Evolutionary conservation across 2,329 filamentous ascomycete species (phyloP), one percentile per base, ranked within the genome.

Genomic region (Triangularia verruculosa): DNA sequence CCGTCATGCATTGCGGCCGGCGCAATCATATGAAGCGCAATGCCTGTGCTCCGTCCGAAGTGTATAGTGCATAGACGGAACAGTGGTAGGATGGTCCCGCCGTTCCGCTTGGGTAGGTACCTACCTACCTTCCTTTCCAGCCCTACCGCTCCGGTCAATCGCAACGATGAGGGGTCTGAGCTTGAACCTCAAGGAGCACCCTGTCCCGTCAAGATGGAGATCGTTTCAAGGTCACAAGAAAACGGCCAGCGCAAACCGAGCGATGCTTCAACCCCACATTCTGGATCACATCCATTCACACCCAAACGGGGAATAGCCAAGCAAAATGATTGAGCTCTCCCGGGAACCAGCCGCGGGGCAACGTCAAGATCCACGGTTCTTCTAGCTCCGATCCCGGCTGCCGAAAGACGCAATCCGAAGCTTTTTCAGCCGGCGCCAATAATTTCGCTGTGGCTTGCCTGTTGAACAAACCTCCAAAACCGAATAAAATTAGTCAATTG

Each of bases 401-500:
- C 57, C n/a, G 57, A 52, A 59, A 59, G 57, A 59, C 57, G 39
- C 57, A 59, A 59, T 59, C 15, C 57, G 15, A 52, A n/a, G 47
- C 34, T 32, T 27, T 59, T 52, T 59, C 57, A 43, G 32, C 57
- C 39, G 43, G n/a, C 22, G 32, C 28, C 27, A 43, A 25, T 51
- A 17, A 27, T 51, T 28, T 51, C 47, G 34, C 39, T 30, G 30
- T 54, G 30, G 57, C 39, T 59, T 27, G 51, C 51, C 39, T 32
- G 52, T 64, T 62, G 55, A 56, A 61, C 54, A 61, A 58, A 47
- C 43, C 30, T 27, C n/a, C 51, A 57, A 59, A 51, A 58, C 27
- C 13, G 15, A 17, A 9, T 52, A 20, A 22, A 22, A 53, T 57
- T 59, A 51, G 64, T 63, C 73, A 74, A 77, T 75, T 75, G 73